Base-by-base conservation (phyloP, 1,139 yeast species). In the Taphrina sp. region DNA sequence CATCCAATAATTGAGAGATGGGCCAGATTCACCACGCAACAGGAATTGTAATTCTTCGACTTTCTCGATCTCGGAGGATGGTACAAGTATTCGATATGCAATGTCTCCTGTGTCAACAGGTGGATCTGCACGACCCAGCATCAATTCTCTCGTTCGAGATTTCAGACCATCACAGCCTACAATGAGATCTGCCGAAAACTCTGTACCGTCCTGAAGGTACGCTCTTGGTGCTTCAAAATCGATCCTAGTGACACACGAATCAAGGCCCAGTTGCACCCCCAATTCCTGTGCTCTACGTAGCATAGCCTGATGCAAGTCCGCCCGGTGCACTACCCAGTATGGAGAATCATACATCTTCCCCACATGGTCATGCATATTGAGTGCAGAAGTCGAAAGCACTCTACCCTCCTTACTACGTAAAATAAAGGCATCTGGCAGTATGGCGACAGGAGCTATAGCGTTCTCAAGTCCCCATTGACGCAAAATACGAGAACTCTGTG, bases 161-260 rank as follows among this genome's bases (percentile, higher is more conserved):
- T 67, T 66, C 49, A 72, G 65, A 2, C 76, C 76, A 61, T 72
- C 76, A 37, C 73, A 73, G 5, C 74, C 76, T 42, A 72, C 62
- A 12, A 73, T 64, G 31, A 72, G 63, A 60, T 72, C 76, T 7
- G 67, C 74, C 34, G 12, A 5, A 14, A 35, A 3, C 24, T 31
- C 23, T 14, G 36, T 14, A 1, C 49, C 49, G 3, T 29, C 5
- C 3, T 22, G 4, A 1, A 31, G 20, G 19, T 22, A 19, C 1
- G 45, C 45, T 34, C 17, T 19, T 23, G 45, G 45, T 8, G 26
- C 5, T 17, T 19, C 29, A 39, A 41, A 46, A 62, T 34, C 61
- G 52, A 67, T 69, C 47, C 64, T 59, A 53, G 67, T 70, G 59
- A 63, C 62, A 17, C 61, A 57, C 12, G 69, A 69, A 5, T 70